Evolutionary conservation across 176 grass and related monocot species (phyloP), one percentile per base, ranked within the genome.

Genomic region (Raddia distichophylla): DNA sequence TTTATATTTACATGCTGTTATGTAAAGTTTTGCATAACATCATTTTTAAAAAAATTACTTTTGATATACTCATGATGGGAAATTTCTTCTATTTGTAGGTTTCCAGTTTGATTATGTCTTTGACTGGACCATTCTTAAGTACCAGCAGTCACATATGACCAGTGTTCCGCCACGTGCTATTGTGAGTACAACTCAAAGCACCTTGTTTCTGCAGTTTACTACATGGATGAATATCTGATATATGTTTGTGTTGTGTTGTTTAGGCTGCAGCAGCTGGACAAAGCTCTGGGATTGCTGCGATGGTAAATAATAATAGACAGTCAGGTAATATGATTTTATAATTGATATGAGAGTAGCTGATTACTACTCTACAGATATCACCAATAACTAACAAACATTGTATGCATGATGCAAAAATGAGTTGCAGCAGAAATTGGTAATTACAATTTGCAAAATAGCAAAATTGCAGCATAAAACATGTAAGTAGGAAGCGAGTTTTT

Each of bases 71-170:
- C 75, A 53, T 88, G 42, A 89, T 18, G 51, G 61, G 18, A 69
- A 33, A 37, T 17, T 82, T 67, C 27, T 53, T 74, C 46, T 79
- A 20, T 75, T 5, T 85, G 46, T 62, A 97, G 94, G 94, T 60
- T 97, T 97, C 86, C 94, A 97, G 62, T 97, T 92, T 89, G 91
- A 97, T 90, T 97, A 97, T 85, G 89, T 97, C 65, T 97, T 94
- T 18, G 94, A 97, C 71, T 97, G 94, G 94, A 97, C 94, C 63
- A 94, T 97, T 79, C 87, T 97, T 56, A 97, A 94, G 88, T 94
- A 94, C 74, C 94, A 97, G 83, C 91, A 97, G 59, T 84, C 89
- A 54, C 94, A 97, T 17, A 90, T 97, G 80, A 64, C 75, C 45
- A 92, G 88, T 84, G 80, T 77, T 67, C 91, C 91, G 73, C 89